Evolutionary conservation across 83 land plant genomes (phyloP).

Genomic region (Picea engelmannii): DNA sequence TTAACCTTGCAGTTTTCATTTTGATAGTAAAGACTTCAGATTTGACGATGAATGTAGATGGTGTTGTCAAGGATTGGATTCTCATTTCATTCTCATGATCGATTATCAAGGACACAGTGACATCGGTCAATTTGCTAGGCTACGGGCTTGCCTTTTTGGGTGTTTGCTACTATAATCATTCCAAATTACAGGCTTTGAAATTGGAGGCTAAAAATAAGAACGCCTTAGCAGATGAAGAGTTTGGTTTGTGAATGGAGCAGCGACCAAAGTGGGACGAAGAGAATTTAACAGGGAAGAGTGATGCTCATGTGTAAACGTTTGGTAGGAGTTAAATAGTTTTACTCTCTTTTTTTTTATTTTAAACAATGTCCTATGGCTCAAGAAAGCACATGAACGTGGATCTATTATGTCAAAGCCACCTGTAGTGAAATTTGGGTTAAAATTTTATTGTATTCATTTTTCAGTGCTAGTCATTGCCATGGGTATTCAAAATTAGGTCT

Average conservation of each 20-base stretch:
- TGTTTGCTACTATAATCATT: constrained; percentile 47
- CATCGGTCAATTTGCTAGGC: constrained; percentile 56
- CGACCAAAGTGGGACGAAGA: not conserved
- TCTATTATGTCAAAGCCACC: no score
- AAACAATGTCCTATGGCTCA: no score
- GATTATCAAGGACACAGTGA: constrained; percentile 51
- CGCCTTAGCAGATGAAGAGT: constrained; percentile 27
- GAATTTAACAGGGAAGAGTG: not conserved
- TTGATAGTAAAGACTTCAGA: constrained; percentile 86
- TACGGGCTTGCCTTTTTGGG: constrained; percentile 61
- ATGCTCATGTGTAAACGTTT: no score
- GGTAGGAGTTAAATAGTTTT: no score
- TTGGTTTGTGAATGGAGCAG: constrained; percentile 20
- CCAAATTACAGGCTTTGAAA: constrained; percentile 46
- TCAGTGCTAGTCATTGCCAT: no score
- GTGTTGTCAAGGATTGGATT: constrained; percentile 89
- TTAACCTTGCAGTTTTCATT: constrained; percentile 80
- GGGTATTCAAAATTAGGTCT: no score
- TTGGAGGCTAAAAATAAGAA: constrained; percentile 28
- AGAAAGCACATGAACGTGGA: no score
- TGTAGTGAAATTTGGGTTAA: no score
- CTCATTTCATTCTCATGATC: constrained; percentile 90
- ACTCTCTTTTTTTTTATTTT: no score
- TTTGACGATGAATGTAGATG: constrained; percentile 88
- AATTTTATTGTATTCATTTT: no score